These are phyloP conservation scores for Hura crepitans DNA, from an alignment of 441 rosid species.

Conservation along the genomic window DNA sequence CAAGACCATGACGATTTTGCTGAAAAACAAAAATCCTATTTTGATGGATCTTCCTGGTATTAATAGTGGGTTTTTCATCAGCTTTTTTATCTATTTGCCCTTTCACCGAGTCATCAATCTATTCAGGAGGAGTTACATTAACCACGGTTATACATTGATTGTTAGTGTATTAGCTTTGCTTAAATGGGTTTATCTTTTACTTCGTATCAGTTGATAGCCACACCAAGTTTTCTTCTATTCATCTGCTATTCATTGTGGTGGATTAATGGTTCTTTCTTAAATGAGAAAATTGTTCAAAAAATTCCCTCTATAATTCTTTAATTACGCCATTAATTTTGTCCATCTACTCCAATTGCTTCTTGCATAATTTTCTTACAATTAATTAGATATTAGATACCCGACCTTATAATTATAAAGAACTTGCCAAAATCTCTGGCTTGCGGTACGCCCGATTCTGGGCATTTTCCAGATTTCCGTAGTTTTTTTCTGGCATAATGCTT, in stretches of 20 bases:
- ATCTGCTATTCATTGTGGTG: neutral
- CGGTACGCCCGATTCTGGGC: too few species aligned
- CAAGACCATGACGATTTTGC: conserved; percentile 28
- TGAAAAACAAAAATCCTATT: neutral
- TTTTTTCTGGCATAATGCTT: too few species aligned
- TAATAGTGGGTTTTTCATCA: conserved; percentile 10
- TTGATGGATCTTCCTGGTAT: neutral
- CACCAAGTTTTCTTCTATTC: neutral
- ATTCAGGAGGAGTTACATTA: too few species aligned
- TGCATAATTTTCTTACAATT: too few species aligned
- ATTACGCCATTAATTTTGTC: neutral
- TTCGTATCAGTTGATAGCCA: neutral
- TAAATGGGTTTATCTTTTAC: neutral
- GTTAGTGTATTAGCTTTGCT: neutral
- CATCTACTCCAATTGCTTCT: too few species aligned
- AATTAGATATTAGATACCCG: too few species aligned
- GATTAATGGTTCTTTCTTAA: neutral
- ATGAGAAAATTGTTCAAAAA: neutral
- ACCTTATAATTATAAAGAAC: too few species aligned
- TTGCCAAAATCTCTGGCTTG: too few species aligned
- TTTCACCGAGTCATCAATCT: too few species aligned
- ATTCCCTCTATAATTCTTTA: neutral
- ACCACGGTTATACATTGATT: too few species aligned
- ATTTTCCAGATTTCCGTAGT: too few species aligned
- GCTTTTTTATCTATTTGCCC: conserved; percentile 11